Conservation (phyloP, 768 basidiomycete species). For the Cytidiella melzeri region DNA sequence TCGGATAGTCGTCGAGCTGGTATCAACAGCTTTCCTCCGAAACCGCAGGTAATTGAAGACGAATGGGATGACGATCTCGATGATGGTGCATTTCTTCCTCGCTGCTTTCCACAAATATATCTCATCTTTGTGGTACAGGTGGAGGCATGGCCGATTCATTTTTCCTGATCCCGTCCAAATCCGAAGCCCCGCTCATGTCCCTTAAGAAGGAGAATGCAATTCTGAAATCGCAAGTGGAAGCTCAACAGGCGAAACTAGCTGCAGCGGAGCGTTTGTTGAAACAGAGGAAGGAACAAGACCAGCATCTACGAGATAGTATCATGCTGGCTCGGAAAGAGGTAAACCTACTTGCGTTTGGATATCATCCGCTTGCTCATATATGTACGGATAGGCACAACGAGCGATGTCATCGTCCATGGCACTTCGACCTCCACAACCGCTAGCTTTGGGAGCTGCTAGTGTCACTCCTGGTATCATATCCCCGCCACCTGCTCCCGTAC, state of each 20-base stretch:
- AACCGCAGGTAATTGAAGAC: conserved; percentile 25
- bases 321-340: conserved; percentile 65
- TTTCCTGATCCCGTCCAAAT: conserved; percentile 61
- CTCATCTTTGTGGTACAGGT: conserved; percentile 26
- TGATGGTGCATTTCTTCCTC: conserved; percentile 42
- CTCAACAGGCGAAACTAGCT: conserved; percentile 51
- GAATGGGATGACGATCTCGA: conserved; percentile 55
- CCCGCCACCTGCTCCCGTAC: conserved; percentile 22
- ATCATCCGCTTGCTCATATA: conserved; percentile 3
- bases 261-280: conserved; percentile 59
- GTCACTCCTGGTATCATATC: not conserved
- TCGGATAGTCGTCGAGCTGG: conserved; percentile 14
- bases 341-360: conserved; percentile 15
- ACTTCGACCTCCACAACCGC: conserved; percentile 33
- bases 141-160: conserved; percentile 79
- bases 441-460: conserved; percentile 17
- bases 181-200: conserved; percentile 40
- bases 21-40: conserved; percentile 23
- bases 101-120: not conserved
- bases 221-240: conserved; percentile 56
- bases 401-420: conserved; percentile 68
- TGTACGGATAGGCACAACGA: conserved; percentile 57
- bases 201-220: conserved; percentile 63
- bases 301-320: conserved; percentile 76
- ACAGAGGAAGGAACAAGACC: conserved; percentile 71